These are phyloP conservation scores for Aspergillus heteromorphus DNA, from an alignment of 495 filamentous ascomycete genomes.

Conservation along the genomic window DNA sequence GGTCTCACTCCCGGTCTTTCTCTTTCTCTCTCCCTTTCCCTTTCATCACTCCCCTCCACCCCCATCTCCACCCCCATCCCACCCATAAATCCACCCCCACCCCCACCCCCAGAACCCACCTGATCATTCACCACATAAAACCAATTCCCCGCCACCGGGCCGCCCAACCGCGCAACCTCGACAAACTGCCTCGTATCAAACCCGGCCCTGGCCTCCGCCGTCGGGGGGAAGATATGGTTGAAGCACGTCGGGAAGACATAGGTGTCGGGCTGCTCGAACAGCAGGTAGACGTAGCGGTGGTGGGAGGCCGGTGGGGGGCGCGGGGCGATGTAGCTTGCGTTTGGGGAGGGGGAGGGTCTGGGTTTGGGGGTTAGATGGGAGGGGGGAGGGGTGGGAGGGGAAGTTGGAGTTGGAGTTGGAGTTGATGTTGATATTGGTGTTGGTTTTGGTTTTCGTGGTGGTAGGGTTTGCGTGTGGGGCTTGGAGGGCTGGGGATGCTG, in stretches of 20 bases:
- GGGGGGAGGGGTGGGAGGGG: not conserved
- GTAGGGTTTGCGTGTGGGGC: not conserved
- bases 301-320: constrained; percentile 26
- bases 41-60: too few species aligned
- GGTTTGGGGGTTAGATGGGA: not conserved
- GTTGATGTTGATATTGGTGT: not conserved
- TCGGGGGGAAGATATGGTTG: constrained; percentile 21
- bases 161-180: constrained; percentile 19
- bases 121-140: constrained; percentile 25
- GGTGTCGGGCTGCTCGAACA: constrained; percentile 26
- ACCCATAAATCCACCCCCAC: not conserved
- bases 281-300: constrained; percentile 35
- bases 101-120: not conserved
- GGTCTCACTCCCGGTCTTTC: too few species aligned
- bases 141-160: constrained; percentile 32
- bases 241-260: constrained; percentile 31
- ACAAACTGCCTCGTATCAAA: constrained; percentile 31
- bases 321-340: constrained; percentile 27
- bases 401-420: not conserved
- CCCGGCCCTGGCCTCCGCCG: constrained; percentile 19
- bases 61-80: not conserved
- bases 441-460: not conserved
- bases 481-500: not conserved
- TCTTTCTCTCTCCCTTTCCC: too few species aligned
- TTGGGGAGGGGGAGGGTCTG: not conserved